These are phyloP conservation scores for Nitzschia palea DNA, from an alignment of 108 stramenopile genomes.

Conservation along the genomic window DNA sequence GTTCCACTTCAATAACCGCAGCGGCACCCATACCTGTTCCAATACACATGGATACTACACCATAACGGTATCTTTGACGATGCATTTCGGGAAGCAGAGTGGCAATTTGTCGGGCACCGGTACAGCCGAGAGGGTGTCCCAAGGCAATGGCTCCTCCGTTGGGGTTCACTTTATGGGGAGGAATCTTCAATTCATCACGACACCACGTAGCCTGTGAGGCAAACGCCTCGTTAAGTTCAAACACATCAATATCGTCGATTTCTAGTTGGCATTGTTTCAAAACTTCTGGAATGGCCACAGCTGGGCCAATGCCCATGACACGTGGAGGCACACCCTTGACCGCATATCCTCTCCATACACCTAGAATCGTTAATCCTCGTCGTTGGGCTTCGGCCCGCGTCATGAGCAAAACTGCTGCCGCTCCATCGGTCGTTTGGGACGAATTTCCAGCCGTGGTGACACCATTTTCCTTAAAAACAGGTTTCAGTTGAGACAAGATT, in stretches of 20 bases:
- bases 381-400: constrained; percentile 65
- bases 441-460: constrained; percentile 94
- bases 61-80: constrained; percentile 59
- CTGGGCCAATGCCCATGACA: constrained; percentile 94
- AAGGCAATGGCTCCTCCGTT: constrained; percentile 97
- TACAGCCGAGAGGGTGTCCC: constrained; percentile 95
- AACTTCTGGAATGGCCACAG: constrained; percentile 90
- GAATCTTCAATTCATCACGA: constrained; percentile 60
- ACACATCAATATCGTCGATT: constrained; percentile 86
- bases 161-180: constrained; percentile 86
- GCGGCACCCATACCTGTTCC: constrained; percentile 98
- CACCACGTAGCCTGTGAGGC: constrained; percentile 88
- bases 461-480: constrained; percentile 85
- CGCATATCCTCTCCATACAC: constrained; percentile 75
- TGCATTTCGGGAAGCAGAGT: constrained; percentile 89
- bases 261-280: constrained; percentile 53
- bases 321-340: constrained; percentile 89
- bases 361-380: constrained; percentile 75
- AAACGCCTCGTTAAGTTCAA: constrained; percentile 98
- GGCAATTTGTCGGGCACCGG: constrained; percentile 91
- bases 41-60: constrained; percentile 95
- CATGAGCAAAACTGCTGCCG: constrained; percentile 93
- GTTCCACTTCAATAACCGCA: constrained; percentile 88
- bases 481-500: constrained; percentile 71
- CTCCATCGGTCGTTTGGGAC: constrained; percentile 94